Evolutionary conservation across 2,329 filamentous ascomycete species (phyloP), one percentile per base, ranked within the genome.

Genomic region (Phialophora expanda): DNA sequence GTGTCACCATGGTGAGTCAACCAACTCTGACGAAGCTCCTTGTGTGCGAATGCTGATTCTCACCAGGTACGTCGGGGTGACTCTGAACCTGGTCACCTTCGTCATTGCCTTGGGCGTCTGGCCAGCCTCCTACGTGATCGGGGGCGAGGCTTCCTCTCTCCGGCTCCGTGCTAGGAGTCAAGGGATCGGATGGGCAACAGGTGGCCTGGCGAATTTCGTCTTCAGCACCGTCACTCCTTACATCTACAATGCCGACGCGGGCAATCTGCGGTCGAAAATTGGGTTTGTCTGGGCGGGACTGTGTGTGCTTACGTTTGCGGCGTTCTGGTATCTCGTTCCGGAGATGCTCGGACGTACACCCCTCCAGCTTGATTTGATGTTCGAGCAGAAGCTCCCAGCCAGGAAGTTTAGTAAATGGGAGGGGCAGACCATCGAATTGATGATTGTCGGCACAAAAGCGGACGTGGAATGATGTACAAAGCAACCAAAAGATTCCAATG

Each of bases 151-250:
- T 2, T 77, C 76, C 3, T 73, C 77, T 1, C 68, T 78, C 7
- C 71, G 74, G 22, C 75, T 81, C 2, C 77, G 78, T 7, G 75
- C 76, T 2, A 78, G 77, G 58, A 74, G 77, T 1, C 76, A 78
- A 65, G 76, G 77, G 5, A 63, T 81, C 14, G 78, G 77, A 5
- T 82, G 82, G 73, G 73, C 81, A 2, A 73, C 77, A 2, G 77
- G 78, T 0, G 77, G 79, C 2, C 73, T 80, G 0, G 72, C 77
- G 3, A 78, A 78, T 30, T 79, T 79, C 3, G 72, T 80, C 55
- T 80, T 84, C 64, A 78, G 78, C 0, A 76, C 85, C 34, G 77
- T 78, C 0, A 71, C 85, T 0, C 84, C 84, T 0, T 86, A 85
- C 62, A 79, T 84, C 12, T 85, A 83, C 74, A 85, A 82, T 66